Percentiles rank a stretch among this genome's conserved stretches.
phyloP scores from a whole-genome alignment of 2,329 filamentous ascomycete genomes.

The Fusarium oligoseptatum region DNA sequence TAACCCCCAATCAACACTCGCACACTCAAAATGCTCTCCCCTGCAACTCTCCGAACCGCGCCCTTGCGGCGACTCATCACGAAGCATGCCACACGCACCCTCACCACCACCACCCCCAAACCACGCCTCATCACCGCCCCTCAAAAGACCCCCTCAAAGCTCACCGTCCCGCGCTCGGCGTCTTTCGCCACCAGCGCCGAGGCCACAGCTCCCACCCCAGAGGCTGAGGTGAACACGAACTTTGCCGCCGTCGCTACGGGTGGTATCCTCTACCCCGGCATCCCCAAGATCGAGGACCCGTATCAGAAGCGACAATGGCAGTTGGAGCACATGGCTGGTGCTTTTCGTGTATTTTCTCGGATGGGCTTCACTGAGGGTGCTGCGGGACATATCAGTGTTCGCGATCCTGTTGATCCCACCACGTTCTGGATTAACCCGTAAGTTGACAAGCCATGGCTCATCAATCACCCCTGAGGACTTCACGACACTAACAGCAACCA shows the following conservation, averaged over 20 bases:
- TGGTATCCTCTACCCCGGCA: constrained; percentile 58
- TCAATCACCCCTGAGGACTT: not conserved
- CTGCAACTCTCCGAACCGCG: constrained; percentile 17
- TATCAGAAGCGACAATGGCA: constrained; percentile 54
- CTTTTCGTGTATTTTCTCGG: constrained; percentile 63
- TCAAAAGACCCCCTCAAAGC: constrained; percentile 1
- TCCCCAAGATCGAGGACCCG: constrained; percentile 67
- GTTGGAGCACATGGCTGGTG: constrained; percentile 58
- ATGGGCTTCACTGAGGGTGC: constrained; percentile 71
- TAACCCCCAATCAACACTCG: not conserved
- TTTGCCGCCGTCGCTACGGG: constrained; percentile 47
- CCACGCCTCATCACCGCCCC: constrained; percentile 11
- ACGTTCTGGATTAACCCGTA: constrained; percentile 76
- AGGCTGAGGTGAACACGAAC: constrained; percentile 35
- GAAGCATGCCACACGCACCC: constrained; percentile 25
- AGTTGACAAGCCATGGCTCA: constrained; percentile 6
- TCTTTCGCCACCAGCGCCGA: constrained; percentile 41
- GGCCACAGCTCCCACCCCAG: constrained; percentile 22
- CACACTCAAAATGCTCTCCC: constrained; percentile 29
- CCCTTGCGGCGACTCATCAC: constrained; percentile 24
- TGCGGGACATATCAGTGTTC: constrained; percentile 73
- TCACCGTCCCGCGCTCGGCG: constrained; percentile 4
- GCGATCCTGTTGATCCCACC: constrained; percentile 70
- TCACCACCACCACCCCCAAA: constrained; percentile 15
- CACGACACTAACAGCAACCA: constrained; percentile 8